Evolutionary conservation across 768 basidiomycete genomes (phyloP), one percentile per base, ranked within the genome.

Genomic region (Kwoniella mangroviensis): DNA sequence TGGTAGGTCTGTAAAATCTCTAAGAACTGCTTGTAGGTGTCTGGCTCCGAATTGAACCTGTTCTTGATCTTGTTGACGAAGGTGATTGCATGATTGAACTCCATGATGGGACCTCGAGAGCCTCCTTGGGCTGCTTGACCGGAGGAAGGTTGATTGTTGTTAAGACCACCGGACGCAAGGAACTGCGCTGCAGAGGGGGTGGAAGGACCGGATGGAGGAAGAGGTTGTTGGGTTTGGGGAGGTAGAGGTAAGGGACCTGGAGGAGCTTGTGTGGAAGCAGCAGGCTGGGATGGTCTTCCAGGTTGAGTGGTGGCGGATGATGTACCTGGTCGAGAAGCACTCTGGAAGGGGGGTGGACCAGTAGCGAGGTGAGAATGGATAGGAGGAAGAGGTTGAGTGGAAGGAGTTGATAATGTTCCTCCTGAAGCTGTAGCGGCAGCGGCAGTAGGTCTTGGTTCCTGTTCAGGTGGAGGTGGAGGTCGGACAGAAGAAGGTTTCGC

Each of bases 41-140:
- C 93, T n/a, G 91, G 89, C 69, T 97, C 94, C 73, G 91, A 89
- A 12, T 88, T 84, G 83, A 91, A 98, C 22, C 94, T 90, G 19
- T 89, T 90, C 85, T 98, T 98, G 86, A 99, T 98, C 86, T 95
- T 96, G 88, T 97, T 98, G 77, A 99, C 90, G 82, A 95, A 99
- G 77, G 93, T 90, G 72, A 98, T 98, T 15, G 97, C 97, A 77
- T 96, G 97, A 79, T 98, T 83, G 70, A 83, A 83, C 67, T 83
- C 82, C 53, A 83, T 69, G 52, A 77, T 72, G 10, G 71, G 74
- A 9, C 68, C 62, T 19, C 68, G 57, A 15, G 58, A 43, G 7
- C 73, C 70, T 12, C 68, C 72, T 55, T 69, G 68, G 15, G 65
- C 60, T 51, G 42, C 43, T 34, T 61, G 51, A 4, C 40, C 42